Evolutionary conservation across 2,329 filamentous ascomycete genomes (phyloP).

Genomic region (Aureobasidium vineae): DNA sequence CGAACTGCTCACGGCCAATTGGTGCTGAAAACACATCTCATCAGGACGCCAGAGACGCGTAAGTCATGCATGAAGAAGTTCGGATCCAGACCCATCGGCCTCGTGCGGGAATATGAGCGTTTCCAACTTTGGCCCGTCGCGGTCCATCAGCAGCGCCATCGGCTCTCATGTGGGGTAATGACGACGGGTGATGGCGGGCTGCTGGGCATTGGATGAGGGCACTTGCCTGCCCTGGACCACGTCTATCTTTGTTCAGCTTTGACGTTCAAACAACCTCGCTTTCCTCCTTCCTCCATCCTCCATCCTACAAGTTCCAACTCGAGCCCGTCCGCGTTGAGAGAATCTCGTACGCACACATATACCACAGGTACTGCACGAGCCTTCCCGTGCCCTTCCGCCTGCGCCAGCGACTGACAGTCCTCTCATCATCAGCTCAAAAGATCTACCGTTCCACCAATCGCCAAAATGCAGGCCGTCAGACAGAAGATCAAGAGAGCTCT

Average conservation of each 20-base stretch:
- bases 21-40: neutral
- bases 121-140: constrained; percentile 11
- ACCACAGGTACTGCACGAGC: constrained; percentile 13
- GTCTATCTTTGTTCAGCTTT: constrained; percentile 17
- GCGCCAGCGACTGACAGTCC: neutral
- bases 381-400: constrained; percentile 1
- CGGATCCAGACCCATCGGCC: neutral
- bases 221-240: constrained; percentile 18
- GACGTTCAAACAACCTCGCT: neutral
- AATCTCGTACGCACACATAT: neutral
- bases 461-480: constrained; percentile 39
- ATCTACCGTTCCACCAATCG: constrained; percentile 27
- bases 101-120: constrained; percentile 1
- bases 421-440: neutral
- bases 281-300: neutral
- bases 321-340: neutral
- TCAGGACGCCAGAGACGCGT: neutral
- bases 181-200: constrained; percentile 8
- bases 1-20: neutral
- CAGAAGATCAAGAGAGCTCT: constrained; percentile 42
- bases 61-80: neutral
- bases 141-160: constrained; percentile 19
- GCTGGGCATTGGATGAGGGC: constrained; percentile 17
- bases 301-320: neutral
- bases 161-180: constrained; percentile 19